These are phyloP conservation scores for Pseudogymnoascus sp. DNA, from an alignment of 2,329 filamentous ascomycete genomes.

Conservation along the genomic window DNA sequence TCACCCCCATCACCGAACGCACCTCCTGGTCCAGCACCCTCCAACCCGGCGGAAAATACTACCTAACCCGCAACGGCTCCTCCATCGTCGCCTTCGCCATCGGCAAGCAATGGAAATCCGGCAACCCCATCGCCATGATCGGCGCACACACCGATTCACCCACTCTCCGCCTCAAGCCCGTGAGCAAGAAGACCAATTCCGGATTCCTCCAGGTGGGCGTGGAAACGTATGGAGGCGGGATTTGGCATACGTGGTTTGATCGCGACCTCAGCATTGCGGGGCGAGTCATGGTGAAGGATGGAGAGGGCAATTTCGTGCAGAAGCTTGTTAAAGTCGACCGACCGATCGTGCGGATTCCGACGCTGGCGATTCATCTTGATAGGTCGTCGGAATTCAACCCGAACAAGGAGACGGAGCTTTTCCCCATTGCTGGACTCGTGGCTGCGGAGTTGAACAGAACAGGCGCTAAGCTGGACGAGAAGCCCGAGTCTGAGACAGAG, in stretches of 20 bases:
- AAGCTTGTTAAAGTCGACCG: constrained; percentile 85
- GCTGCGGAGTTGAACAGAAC: constrained; percentile 81
- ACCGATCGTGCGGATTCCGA: constrained; percentile 86
- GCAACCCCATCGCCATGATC: constrained; percentile 86
- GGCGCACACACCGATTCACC: constrained; percentile 95
- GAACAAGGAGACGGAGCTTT: constrained; percentile 95
- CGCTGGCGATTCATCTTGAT: constrained; percentile 88
- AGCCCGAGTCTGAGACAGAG: constrained; percentile 32
- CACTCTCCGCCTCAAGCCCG: constrained; percentile 84
- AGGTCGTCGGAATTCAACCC: constrained; percentile 79
- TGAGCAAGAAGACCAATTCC: constrained; percentile 78
- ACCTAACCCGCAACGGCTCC: constrained; percentile 85
- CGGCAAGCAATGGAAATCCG: constrained; percentile 81
- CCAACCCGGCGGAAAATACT: constrained; percentile 87
- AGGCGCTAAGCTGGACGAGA: constrained; percentile 36
- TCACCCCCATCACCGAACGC: constrained; percentile 80
- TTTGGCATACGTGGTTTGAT: constrained; percentile 99
- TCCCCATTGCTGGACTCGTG: constrained; percentile 83
- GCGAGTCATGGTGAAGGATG: constrained; percentile 70
- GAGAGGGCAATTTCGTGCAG: constrained; percentile 67
- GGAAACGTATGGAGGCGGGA: constrained; percentile 91
- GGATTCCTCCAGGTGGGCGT: constrained; percentile 93
- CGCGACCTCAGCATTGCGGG: constrained; percentile 87
- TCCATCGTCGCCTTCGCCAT: constrained; percentile 91
- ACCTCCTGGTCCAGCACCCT: constrained; percentile 78